phyloP scores from a whole-genome alignment of 352 stramenopile genomes.

The Pythium oligandrum region DNA sequence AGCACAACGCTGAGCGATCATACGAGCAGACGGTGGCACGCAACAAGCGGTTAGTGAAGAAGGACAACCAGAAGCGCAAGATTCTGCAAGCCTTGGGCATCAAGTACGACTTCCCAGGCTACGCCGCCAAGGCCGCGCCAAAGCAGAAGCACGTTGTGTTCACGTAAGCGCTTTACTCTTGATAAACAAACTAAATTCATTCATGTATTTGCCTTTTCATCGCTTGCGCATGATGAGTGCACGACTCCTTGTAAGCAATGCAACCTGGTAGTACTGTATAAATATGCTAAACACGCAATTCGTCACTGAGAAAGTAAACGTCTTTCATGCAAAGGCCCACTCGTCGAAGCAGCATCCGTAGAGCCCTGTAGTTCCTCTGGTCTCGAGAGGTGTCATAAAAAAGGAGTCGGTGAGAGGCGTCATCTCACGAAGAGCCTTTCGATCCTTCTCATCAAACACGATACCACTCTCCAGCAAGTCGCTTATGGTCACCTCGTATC shows the following conservation, averaged over 20 bases:
- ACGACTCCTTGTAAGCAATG: constrained; percentile 2
- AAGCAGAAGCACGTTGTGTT: constrained; percentile 82
- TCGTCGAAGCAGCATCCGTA: constrained; percentile 51
- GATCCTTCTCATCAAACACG: constrained; percentile 37
- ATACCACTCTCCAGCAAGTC: constrained; percentile 35
- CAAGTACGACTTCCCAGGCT: constrained; percentile 82
- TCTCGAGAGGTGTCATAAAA: constrained; percentile 20
- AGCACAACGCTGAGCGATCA: constrained; percentile 74
- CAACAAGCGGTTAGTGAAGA: constrained; percentile 69
- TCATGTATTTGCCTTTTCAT: constrained; percentile 4
- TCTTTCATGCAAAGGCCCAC: constrained; percentile 14
- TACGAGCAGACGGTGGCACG: constrained; percentile 65
- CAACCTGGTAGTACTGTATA: not conserved
- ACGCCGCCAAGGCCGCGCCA: constrained; percentile 50
- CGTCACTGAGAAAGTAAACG: not conserved
- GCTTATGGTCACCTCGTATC: constrained; percentile 24
- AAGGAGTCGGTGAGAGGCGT: not conserved
- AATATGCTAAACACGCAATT: not conserved
- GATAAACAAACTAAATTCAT: constrained; percentile 11
- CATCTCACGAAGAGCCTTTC: not conserved
- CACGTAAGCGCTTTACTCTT: constrained; percentile 20
- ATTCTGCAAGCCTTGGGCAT: constrained; percentile 73
- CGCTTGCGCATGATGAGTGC: constrained; percentile 6
- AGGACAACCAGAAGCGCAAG: constrained; percentile 77
- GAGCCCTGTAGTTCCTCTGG: constrained; percentile 40